These are phyloP conservation scores for Zasmidium citrigriseum DNA, from an alignment of 2,329 filamentous ascomycete genomes.

Conservation along the genomic window DNA sequence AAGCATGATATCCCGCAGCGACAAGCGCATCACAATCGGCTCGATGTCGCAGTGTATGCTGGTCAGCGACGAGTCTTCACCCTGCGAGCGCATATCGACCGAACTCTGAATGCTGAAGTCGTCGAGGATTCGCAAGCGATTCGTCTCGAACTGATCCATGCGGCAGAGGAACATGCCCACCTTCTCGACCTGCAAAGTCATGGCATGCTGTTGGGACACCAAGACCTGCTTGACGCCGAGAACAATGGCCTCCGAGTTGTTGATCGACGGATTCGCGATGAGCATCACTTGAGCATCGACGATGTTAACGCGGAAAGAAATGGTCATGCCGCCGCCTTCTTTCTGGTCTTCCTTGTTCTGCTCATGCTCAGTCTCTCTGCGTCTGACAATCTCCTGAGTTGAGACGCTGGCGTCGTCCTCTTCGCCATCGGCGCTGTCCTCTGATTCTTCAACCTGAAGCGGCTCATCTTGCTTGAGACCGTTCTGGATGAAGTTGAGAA, in stretches of 20 bases:
- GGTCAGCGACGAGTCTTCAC: conserved; percentile 62
- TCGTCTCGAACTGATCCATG: conserved; percentile 96
- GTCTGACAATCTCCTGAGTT: conserved; percentile 32
- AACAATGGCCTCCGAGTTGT: conserved; percentile 93
- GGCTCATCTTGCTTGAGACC: conserved; percentile 60
- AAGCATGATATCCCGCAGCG: conserved; percentile 89
- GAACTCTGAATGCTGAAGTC: conserved; percentile 92
- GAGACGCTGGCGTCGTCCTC: conserved; percentile 51
- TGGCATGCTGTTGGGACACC: conserved; percentile 87
- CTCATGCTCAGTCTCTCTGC: conserved; percentile 24
- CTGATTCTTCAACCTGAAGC: conserved; percentile 63
- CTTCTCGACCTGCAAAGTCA: conserved; percentile 90
- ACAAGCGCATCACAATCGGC: conserved; percentile 85
- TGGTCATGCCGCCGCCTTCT: conserved; percentile 60
- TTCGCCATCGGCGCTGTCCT: conserved; percentile 49
- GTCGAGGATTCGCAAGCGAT: conserved; percentile 86
- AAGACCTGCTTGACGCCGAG: conserved; percentile 91
- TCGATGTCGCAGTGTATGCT: conserved; percentile 87
- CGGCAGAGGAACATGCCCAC: conserved; percentile 98
- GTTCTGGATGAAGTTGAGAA: conserved; percentile 78
- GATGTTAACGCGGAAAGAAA: conserved; percentile 89
- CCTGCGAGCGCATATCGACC: conserved; percentile 71
- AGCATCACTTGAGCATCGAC: conserved; percentile 96
- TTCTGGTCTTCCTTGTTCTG: conserved; percentile 33
- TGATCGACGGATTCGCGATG: conserved; percentile 88